phyloP scores from a whole-genome alignment of 2,329 filamentous ascomycete genomes.

The Aspergillus sergii region DNA sequence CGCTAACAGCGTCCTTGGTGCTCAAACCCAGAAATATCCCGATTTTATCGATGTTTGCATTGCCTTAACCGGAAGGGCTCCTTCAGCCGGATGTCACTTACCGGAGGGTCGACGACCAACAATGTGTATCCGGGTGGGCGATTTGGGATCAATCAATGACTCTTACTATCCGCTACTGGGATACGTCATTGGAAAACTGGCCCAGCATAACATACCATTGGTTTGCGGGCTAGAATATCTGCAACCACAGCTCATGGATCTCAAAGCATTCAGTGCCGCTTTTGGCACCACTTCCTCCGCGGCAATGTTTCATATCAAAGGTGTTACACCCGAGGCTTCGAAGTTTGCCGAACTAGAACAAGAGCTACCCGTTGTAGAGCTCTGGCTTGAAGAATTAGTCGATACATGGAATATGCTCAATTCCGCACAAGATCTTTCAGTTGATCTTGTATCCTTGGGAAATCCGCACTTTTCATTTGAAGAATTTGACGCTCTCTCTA shows the following conservation, averaged over 20 bases:
- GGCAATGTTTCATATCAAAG: constrained; percentile 50
- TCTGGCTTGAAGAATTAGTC: constrained; percentile 11
- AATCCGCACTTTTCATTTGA: constrained; percentile 49
- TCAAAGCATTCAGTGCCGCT: constrained; percentile 50
- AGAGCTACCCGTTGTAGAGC: constrained; percentile 1
- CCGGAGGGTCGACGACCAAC: constrained; percentile 22
- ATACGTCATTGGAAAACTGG: constrained; percentile 38
- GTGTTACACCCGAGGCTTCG: constrained; percentile 43
- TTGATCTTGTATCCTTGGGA: constrained; percentile 48
- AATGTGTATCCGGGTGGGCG: background rate
- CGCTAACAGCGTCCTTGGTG: constrained; percentile 51
- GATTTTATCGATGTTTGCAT: constrained; percentile 50
- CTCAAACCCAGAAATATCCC: constrained; percentile 50
- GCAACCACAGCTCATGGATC: constrained; percentile 28
- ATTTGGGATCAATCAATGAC: constrained; percentile 30
- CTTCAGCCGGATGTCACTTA: constrained; percentile 32
- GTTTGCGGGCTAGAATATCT: constrained; percentile 37
- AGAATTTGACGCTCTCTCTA: constrained; percentile 39
- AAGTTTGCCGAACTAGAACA: constrained; percentile 11
- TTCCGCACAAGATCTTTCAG: constrained; percentile 14
- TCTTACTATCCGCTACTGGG: constrained; percentile 45
- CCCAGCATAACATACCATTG: constrained; percentile 37
- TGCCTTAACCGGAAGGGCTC: constrained; percentile 45
- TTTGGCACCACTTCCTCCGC: constrained; percentile 48
- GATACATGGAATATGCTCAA: constrained; percentile 24